A percentile compares a stretch with the other conserved stretches of the same genome.
Conservation (phyloP, 75 land plant genomes). For the Cryptomeria japonica region DNA sequence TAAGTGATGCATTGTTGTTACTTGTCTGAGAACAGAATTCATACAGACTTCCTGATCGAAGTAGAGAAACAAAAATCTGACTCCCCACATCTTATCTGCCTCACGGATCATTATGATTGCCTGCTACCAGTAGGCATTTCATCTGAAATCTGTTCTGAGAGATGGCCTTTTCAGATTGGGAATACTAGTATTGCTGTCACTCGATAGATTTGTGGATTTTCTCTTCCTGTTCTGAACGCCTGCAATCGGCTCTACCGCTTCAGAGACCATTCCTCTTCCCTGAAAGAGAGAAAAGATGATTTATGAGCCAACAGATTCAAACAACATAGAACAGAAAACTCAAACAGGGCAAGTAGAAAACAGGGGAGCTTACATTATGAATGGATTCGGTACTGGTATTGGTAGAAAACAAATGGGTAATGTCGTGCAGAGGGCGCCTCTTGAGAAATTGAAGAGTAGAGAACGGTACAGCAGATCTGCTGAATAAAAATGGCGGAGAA, state of each 20-base stretch:
- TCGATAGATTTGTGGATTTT: neutral
- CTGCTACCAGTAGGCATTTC: neutral
- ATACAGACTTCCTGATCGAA: neutral
- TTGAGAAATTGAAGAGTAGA: neutral
- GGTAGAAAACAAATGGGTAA: neutral
- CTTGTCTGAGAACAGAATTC: neutral
- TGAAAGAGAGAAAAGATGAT: neutral
- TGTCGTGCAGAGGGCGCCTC: neutral
- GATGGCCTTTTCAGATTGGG: neutral
- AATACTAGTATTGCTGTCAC: neutral
- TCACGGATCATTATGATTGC: neutral
- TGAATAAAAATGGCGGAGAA: neutral
- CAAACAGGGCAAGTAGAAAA: neutral
- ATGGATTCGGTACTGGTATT: neutral
- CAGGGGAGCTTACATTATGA: neutral
- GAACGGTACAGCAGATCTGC: neutral
- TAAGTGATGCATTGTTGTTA: neutral
- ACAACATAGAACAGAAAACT: neutral
- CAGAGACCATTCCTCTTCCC: neutral
- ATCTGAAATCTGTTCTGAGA: neutral
- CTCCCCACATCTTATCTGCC: neutral
- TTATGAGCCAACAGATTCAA: neutral
- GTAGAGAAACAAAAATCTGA: neutral
- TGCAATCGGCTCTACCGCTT: neutral
- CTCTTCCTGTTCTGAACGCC: neutral